Evolutionary conservation across 2,329 filamentous ascomycete species (phyloP).

Genomic region (Xylariaceae sp.): DNA sequence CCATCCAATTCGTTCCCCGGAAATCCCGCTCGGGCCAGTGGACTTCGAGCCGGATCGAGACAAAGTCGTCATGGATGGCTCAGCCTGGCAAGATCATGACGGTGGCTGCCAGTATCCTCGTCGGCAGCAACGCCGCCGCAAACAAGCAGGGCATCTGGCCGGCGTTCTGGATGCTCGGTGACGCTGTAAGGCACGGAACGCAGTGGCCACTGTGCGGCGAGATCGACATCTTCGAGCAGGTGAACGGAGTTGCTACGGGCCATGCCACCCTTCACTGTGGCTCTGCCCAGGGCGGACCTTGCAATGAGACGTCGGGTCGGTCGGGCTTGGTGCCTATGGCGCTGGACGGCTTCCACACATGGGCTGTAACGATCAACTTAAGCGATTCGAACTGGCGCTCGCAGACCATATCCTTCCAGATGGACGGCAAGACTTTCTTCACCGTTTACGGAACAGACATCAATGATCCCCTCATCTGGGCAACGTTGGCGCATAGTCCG

Average conservation of each 20-base stretch:
- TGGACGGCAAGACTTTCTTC: slow-evolving; percentile 42
- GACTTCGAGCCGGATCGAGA: slow-evolving; percentile 53
- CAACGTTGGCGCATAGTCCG: slow-evolving; percentile 44
- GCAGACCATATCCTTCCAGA: slow-evolving; percentile 48
- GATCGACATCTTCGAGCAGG: slow-evolving; percentile 53
- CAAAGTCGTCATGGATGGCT: slow-evolving; percentile 43
- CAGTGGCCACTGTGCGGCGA: slow-evolving; percentile 51
- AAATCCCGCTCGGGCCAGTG: slow-evolving; percentile 38
- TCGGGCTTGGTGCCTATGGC: slow-evolving; percentile 34
- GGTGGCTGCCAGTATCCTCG: slow-evolving; percentile 43
- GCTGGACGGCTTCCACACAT: slow-evolving; percentile 43
- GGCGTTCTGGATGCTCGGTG: slow-evolving; percentile 54
- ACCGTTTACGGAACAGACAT: slow-evolving; percentile 42
- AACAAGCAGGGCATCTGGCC: slow-evolving; percentile 53
- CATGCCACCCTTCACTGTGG: slow-evolving; percentile 52
- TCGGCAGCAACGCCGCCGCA: slow-evolving; percentile 37
- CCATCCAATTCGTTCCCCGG: slow-evolving; percentile 48
- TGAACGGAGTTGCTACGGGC: slow-evolving; percentile 44
- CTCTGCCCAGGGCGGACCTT: slow-evolving; percentile 40
- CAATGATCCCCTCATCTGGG: slow-evolving; percentile 44
- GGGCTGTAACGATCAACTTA: slow-evolving; percentile 47
- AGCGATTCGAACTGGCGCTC: slow-evolving; percentile 40
- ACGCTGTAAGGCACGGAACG: slow-evolving; percentile 43
- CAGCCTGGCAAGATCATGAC: slow-evolving; percentile 40
- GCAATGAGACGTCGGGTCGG: slow-evolving; percentile 46